Conservation (phyloP, 306 rosid genomes). For the Ceratonia siliqua region DNA sequence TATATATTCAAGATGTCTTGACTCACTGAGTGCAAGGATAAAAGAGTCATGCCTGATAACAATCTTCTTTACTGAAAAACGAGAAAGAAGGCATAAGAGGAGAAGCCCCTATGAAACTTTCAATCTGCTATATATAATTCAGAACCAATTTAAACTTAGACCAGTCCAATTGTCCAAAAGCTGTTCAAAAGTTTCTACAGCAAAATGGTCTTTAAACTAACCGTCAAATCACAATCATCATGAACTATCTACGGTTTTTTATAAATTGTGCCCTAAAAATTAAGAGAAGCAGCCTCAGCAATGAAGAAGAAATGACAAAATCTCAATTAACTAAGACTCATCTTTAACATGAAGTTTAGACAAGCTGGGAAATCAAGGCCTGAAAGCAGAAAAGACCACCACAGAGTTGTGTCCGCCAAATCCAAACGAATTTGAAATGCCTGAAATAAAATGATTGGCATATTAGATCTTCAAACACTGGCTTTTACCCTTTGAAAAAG, state of each 20-base stretch:
- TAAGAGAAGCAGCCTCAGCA: conserved; percentile 51
- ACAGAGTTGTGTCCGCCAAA: conserved; percentile 99
- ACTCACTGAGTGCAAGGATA: background rate
- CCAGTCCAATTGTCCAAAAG: conserved; percentile 8
- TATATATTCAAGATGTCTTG: background rate
- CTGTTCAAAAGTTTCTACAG: conserved; percentile 24
- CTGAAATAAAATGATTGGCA: conserved; percentile 43
- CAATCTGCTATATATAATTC: conserved; percentile 19
- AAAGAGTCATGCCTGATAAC: background rate
- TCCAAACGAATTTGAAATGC: conserved; percentile 93
- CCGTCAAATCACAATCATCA: conserved; percentile 30
- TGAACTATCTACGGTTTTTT: conserved; percentile 34
- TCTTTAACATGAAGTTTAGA: conserved; percentile 46
- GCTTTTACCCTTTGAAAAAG: no score
- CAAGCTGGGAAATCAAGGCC: conserved; percentile 62
- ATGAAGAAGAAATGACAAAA: conserved; percentile 45
- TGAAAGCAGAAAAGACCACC: conserved; percentile 87
- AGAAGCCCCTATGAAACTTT: conserved; percentile 21
- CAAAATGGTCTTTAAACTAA: conserved; percentile 33
- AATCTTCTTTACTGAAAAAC: conserved; percentile 8
- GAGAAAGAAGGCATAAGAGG: conserved; percentile 10
- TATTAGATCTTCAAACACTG: conserved; percentile 11
- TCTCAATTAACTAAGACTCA: conserved; percentile 38
- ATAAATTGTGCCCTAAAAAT: conserved; percentile 31
- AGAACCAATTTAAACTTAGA: conserved; percentile 22